A percentile compares a stretch with the other conserved stretches of the same genome.
Evolutionary conservation across 2,329 filamentous ascomycete genomes (phyloP).

Genomic region (Conoideocrella luteorostrata): DNA sequence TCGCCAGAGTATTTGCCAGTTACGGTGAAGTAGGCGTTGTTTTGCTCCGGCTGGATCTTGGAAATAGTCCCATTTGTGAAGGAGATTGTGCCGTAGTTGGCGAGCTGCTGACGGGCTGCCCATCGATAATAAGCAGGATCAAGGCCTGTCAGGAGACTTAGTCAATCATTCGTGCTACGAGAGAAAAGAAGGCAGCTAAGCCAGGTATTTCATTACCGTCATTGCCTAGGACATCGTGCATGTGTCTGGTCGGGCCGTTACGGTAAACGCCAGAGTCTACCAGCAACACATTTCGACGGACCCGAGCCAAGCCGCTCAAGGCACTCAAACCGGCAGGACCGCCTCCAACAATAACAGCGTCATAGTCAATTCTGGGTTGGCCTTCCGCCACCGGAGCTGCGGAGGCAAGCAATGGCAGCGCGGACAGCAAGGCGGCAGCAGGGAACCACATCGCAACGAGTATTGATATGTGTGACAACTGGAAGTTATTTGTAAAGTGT

Average conservation of each 20-base stretch:
- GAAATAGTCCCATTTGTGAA: constrained; percentile 48
- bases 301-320: constrained; percentile 52
- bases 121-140: constrained; percentile 48
- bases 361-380: constrained; percentile 29
- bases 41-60: constrained; percentile 29
- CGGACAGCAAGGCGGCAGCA: constrained; percentile 8
- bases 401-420: constrained; percentile 12
- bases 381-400: constrained; percentile 10
- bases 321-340: constrained; percentile 50
- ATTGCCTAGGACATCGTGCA: constrained; percentile 56
- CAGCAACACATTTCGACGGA: constrained; percentile 46
- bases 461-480: no score
- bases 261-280: constrained; percentile 55
- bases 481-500: no score
- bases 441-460: constrained; percentile 12
- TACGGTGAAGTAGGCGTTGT: constrained; percentile 41
- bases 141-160: constrained; percentile 35
- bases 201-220: constrained; percentile 38
- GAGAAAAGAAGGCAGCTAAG: neutral
- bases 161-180: no score
- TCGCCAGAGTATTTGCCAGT: constrained; percentile 16
- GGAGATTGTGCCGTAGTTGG: constrained; percentile 41
- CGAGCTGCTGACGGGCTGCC: constrained; percentile 45
- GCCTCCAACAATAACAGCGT: constrained; percentile 52
- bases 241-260: constrained; percentile 48